Base-by-base conservation (phyloP, 441 rosid species). In the Iberis amara region DNA sequence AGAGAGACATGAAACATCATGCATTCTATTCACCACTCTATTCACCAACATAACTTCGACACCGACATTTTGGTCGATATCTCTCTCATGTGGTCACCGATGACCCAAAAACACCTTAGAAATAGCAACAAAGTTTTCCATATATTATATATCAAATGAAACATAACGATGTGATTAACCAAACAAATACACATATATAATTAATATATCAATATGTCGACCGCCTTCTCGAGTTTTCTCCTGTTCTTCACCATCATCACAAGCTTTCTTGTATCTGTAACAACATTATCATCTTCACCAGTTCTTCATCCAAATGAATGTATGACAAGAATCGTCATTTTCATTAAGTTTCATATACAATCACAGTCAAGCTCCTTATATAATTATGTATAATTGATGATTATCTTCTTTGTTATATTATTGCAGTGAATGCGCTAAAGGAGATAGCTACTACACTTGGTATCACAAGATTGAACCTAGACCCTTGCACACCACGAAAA, bases 391-490 rank as follows among this genome's bases (percentile, higher is more conserved):
- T 28, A 4, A 30, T 30, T 30, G 2, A 1, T 26, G 30, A 3
- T 26, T 24, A 24, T 24, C 28, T 4, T 7, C 8, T 30, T 30
- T 30, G 33, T 30, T 30, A 2, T 30, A 30, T 30, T 30, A 30
- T 5, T 7, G 33, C 8, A 30, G 33, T 30, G 33, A 30, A 30
- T 30, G 41, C 48, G 35, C 42, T 62, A 18, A 44, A 14, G 30
- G 11, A 62, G 47, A 53, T 62, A 38, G 66, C 60, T 39, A 62
- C 47, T 62, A 53, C 54, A 28, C 60, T 62, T 45, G 66, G 66
- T 11, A 30, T 53, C 18, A 46, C 38, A 47, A 39, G 48, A 21
- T 4, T 62, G 8, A 23, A 53, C 36, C 54, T 62, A 53, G 60
- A 62, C 8, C 65, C 65, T 9, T 61, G 66, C 15, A 7, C 31